phyloP scores from a whole-genome alignment of 139 green algal species.

The Coccomyxa sp. region DNA sequence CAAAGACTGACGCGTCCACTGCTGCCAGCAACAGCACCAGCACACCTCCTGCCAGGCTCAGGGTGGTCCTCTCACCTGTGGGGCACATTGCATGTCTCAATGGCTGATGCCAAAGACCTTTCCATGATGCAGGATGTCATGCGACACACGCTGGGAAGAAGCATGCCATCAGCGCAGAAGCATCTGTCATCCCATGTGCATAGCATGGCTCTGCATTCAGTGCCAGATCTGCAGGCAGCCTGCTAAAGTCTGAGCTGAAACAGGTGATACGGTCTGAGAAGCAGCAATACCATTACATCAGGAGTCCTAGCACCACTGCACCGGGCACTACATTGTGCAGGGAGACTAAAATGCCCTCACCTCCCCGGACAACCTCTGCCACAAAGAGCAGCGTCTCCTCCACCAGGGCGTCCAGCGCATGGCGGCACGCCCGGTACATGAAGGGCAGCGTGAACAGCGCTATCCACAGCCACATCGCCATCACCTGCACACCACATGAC shows the following conservation, averaged over 20 bases:
- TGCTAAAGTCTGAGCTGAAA: background rate
- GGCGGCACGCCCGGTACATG: background rate
- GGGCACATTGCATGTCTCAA: background rate
- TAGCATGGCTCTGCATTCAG: no score
- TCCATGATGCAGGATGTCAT: no score
- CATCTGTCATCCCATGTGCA: background rate
- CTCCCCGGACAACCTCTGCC: background rate
- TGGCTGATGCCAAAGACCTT: background rate
- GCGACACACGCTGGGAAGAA: no score
- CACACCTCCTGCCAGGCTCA: background rate
- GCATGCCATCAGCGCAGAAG: no score
- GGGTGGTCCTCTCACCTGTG: background rate
- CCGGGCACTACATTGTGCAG: background rate
- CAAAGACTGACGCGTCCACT: background rate
- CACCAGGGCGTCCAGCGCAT: constrained; percentile 5
- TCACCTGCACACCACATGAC: background rate
- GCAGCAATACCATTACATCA: no score
- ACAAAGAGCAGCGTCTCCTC: background rate
- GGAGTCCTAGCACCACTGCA: no score
- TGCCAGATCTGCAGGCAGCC: background rate
- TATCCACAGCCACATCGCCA: background rate
- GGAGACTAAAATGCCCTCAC: background rate
- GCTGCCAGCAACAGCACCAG: background rate
- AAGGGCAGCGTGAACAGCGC: background rate
- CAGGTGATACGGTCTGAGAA: no score